phyloP scores from a whole-genome alignment of 805 yeast genomes.

The Saturnispora serradocipensis region DNA sequence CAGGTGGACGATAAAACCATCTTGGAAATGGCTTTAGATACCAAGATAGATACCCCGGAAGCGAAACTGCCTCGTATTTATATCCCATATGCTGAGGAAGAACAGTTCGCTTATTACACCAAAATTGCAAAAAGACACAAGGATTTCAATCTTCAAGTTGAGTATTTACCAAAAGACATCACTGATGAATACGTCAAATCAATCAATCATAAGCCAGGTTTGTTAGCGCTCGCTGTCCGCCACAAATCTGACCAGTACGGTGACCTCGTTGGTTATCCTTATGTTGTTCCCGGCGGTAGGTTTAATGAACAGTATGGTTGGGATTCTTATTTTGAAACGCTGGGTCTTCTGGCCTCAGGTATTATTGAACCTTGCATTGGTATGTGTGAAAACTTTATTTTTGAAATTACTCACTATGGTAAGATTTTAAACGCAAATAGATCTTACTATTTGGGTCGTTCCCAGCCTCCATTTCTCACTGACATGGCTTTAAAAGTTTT shows the following conservation, averaged over 20 bases:
- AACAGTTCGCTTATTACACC: slow-evolving; percentile 62
- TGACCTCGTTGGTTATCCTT: slow-evolving; percentile 55
- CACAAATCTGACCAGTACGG: slow-evolving; percentile 25
- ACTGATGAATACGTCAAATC: slow-evolving; percentile 73
- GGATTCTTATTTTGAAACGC: slow-evolving; percentile 91
- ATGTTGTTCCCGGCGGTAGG: slow-evolving; percentile 95
- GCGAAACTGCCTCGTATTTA: slow-evolving; percentile 67
- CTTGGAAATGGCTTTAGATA: slow-evolving; percentile 63
- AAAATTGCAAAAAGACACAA: slow-evolving; percentile 48
- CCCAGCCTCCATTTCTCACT: slow-evolving; percentile 95
- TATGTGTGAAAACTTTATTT: slow-evolving; percentile 86
- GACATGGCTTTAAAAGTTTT: slow-evolving; percentile 78
- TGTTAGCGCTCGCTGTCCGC: slow-evolving; percentile 70
- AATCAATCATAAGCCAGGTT: slow-evolving; percentile 74
- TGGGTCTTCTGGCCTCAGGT: slow-evolving; percentile 67
- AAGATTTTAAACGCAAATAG: slow-evolving; percentile 91
- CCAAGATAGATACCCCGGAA: slow-evolving; percentile 58
- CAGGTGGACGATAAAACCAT: slow-evolving; percentile 53
- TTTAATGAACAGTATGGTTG: slow-evolving; percentile 96
- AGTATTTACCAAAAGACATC: slow-evolving; percentile 62
- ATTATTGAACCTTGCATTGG: slow-evolving; percentile 69
- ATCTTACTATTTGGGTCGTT: slow-evolving; percentile 79
- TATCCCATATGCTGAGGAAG: slow-evolving; percentile 58
- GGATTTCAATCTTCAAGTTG: slow-evolving; percentile 56
- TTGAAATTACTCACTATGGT: slow-evolving; percentile 84